Evolutionary conservation across 2,329 filamentous ascomycete species (phyloP).

Genomic region (Aphanocladium album): DNA sequence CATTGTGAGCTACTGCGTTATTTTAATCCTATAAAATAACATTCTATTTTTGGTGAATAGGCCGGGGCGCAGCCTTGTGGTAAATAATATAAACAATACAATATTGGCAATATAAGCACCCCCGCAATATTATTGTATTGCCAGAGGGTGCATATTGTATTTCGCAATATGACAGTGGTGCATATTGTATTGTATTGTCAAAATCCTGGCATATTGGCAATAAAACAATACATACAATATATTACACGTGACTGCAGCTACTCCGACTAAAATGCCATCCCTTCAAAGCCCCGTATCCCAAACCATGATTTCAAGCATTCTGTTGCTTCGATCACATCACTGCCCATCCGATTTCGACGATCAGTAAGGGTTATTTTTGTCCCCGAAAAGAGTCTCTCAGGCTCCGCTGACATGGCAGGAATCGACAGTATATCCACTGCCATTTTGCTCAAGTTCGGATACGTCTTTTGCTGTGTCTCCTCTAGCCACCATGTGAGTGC

Average conservation of each 20-base stretch:
- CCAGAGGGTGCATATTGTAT: constrained; percentile 5
- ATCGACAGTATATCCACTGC: constrained; percentile 8
- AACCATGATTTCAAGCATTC: constrained; percentile 13
- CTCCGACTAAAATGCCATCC: not conserved
- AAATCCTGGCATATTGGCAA: not conserved
- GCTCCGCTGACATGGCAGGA: constrained; percentile 13
- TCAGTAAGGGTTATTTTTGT: constrained; percentile 11
- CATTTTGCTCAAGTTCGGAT: constrained; percentile 11
- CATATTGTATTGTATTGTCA: constrained; percentile 10
- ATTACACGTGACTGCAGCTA: constrained; percentile 5
- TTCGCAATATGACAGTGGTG: not conserved
- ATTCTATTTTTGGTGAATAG: too few relatives aligned
- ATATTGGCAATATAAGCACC: constrained; percentile 4
- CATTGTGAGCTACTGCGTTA: too few relatives aligned
- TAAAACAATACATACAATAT: not conserved
- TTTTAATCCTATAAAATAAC: too few relatives aligned
- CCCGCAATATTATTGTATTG: constrained; percentile 7
- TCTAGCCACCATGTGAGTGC: constrained; percentile 1
- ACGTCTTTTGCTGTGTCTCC: constrained; percentile 6
- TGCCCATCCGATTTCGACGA: constrained; percentile 9
- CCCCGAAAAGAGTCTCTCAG: constrained; percentile 14
- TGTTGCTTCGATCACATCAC: constrained; percentile 11
- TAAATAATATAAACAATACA: not conserved
- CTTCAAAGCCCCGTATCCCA: constrained; percentile 1
- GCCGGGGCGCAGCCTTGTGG: too few relatives aligned